Base-by-base conservation (phyloP, 257 asterid genomes). In the Solanum corneliomulleri region DNA sequence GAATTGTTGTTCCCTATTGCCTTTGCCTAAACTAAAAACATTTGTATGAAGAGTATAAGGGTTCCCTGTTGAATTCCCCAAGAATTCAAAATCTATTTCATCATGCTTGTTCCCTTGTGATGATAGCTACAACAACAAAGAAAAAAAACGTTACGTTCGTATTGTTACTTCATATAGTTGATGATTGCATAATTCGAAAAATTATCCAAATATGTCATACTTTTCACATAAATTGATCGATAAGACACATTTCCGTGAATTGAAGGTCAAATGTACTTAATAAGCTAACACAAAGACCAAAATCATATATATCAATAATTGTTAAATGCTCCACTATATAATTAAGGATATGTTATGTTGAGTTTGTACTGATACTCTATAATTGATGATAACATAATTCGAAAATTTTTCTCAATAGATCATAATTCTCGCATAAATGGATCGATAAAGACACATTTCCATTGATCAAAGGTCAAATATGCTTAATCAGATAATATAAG, bases 21-120 rank as follows among this genome's bases (percentile, higher is more conserved):
- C 99, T 77, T 88, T 90, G 20, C 98, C 99, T 56, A 91, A 94
- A 89, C 94, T 91, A 86, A 91, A 96, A 60, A 96, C 94, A 82
- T 96, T 96, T 3, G 98, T 95, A 86, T 96, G 99, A 64, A 96
- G 93, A 5, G 99, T 94, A 89, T 96, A 96, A 10, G 98, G 99
- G 82, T 96, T 92, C 3, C 99, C 99, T 83, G 88, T 90, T 2
- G 97, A 92, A 89, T 96, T 96, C 11, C 98, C 98, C 82, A 96
- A 86, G 87, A 96, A 96, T 81, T 96, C 99, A 80, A 96, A 96
- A 86, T 96, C 98, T 84, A 96, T 95, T 91, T 96, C 99, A 18
- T 96, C 99, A 35, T 96, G 99, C 60, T 86, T 89, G 77, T 92
- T 92, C 3, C 99, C 98, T 87, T 92, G 93, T 29, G 99, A 94